Evolutionary conservation across 805 yeast species (phyloP), one percentile per base, ranked within the genome.

Genomic region (Hanseniaspora guilliermondii): DNA sequence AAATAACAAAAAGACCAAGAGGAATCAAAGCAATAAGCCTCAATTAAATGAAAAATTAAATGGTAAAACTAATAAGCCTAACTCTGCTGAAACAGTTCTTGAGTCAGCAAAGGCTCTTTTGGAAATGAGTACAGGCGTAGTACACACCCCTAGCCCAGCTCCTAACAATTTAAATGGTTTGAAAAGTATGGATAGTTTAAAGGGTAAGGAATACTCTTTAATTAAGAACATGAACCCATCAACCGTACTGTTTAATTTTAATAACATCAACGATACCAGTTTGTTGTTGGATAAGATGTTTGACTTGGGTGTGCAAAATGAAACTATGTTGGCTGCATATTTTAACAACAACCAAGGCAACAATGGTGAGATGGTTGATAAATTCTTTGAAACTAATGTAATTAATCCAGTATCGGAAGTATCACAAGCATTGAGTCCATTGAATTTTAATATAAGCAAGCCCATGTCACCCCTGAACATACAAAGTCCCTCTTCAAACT

Each of bases 261-360:
- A 46, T 16, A 49, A 49, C 24, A 45, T 55, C 5, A 55, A 49
- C 12, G 57, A 55, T 17, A 55, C 53, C 8, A 55, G 54, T 45
- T 19, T 44, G 19, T 32, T 55, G 4, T 27, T 55, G 9, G 57
- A 49, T 8, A 55, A 55, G 35, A 55, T 55, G 52, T 45, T 55
- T 49, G 57, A 55, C 6, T n/a, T 55, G 3, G 52, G 49, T 27
- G 49, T 55, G 8, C 57, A 55, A 33, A 49, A 49, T 45, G 54
- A 36, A 30, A 30, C 41, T 8, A 42, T 55, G 47, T 30, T 55
- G 22, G 33, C 50, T 30, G 48, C 49, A 6, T 49, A 48, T 33
- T 39, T 55, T 8, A 55, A 49, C 39, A 49, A 39, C 12, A 55
- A 45, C 33, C 45, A 27, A 11, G 42, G 38, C 14, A 39, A 39